Evolutionary conservation across 805 yeast species (phyloP).

Genomic region (Cyberlindnera maritima): DNA sequence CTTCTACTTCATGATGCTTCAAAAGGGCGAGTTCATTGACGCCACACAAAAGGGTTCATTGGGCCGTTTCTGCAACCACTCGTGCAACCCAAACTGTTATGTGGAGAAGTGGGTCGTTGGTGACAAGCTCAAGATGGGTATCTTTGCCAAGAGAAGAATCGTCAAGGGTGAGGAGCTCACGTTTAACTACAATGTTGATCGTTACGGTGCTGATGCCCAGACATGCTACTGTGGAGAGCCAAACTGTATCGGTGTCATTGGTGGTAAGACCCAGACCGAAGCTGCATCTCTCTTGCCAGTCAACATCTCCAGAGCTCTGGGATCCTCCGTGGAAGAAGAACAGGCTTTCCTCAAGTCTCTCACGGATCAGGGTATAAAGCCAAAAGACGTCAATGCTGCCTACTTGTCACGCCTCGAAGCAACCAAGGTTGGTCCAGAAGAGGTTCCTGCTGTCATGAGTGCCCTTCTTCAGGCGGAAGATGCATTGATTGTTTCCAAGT

Average conservation of each 20-base stretch:
- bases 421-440: slow-evolving; percentile 45
- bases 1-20: slow-evolving; percentile 94
- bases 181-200: slow-evolving; percentile 80
- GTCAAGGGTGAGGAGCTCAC: slow-evolving; percentile 84
- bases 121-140: slow-evolving; percentile 88
- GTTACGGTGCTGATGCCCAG: slow-evolving; percentile 94
- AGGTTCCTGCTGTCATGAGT: slow-evolving; percentile 77
- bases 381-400: slow-evolving; percentile 57
- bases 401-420: slow-evolving; percentile 61
- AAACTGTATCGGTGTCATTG: slow-evolving; percentile 89
- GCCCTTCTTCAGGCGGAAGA: slow-evolving; percentile 79
- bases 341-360: slow-evolving; percentile 67
- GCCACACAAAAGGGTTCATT: slow-evolving; percentile 88
- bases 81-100: slow-evolving; percentile 91
- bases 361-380: slow-evolving; percentile 45
- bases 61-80: slow-evolving; percentile 92
- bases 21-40: slow-evolving; percentile 88
- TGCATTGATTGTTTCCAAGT: slow-evolving; percentile 54
- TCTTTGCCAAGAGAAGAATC: slow-evolving; percentile 79
- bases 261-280: slow-evolving; percentile 96
- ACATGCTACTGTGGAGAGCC: slow-evolving; percentile 92
- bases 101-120: slow-evolving; percentile 98
- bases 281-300: slow-evolving; percentile 84
- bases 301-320: slow-evolving; percentile 79
- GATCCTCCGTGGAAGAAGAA: slow-evolving; percentile 66